Base-by-base conservation (phyloP, 2,329 filamentous ascomycete species). In the Aschersonia sp. region DNA sequence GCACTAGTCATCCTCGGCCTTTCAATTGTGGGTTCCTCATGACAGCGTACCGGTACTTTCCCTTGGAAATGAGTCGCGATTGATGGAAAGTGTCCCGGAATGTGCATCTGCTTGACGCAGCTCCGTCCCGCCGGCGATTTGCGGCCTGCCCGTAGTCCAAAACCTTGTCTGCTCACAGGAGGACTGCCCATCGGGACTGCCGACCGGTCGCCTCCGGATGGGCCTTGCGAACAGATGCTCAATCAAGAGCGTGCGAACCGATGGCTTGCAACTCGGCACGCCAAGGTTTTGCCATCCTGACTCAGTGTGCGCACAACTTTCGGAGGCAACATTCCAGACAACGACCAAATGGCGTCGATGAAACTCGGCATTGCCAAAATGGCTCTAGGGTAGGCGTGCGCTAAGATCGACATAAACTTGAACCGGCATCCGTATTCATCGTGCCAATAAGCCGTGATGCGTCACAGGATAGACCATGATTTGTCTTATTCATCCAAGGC, bases 31-130 rank as follows among this genome's bases (percentile, higher is more conserved):
- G 32, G 12, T 4, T 37, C 4, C 32, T 37, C 12, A 9, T 37
- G 32, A 4, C 65, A 37, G 32, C 32, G 44, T 45, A 14, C 44
- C 32, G 9, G n/a, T 44, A 31, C 43, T 44, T 9, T 22, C 43
- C n/a, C 31, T 14, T 37, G 30, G 5, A 22, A 45, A 45, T 14
- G 44, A 45, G 44, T 45, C 32, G 44, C 4, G 14, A 45, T 45
- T 31, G n/a, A 9, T 39, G 14, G 35, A 29, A 29, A 32, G 3
- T 7, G 6, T 31, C 8, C 22, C 31, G 30, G 11, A n/a, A 22
- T 29, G n/a, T 37, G 5, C 14, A 14, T 22, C 14, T 35, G 14
- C 9, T 39, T 31, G 31, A 32, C n/a, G 43, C 22, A 22, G 32
- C 31, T 39, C 32, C 44, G 32, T 35, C 31, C 31, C 32, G 32